Base-by-base conservation (phyloP, 305 asterid genomes). In the Coffea humblotiana region DNA sequence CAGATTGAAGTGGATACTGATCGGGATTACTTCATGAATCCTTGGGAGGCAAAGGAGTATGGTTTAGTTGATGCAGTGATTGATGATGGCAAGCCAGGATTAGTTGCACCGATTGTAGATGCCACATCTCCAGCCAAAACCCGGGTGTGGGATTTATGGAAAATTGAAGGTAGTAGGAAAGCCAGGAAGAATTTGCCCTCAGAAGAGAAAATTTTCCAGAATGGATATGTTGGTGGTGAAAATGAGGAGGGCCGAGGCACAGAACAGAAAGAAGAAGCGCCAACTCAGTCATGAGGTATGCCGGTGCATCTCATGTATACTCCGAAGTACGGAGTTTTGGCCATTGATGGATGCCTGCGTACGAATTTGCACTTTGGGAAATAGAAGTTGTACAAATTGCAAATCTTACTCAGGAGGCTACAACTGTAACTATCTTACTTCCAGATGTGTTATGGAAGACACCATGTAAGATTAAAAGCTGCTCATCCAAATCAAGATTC, bases 11-110 rank as follows among this genome's bases (percentile, higher is more conserved):
- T 81, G 48, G 99, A 95, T 54, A 93, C 97, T 0, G 97, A 91
- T 43, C 94, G 92, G 58, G 97, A 92, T 76, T 88, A 90, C 85
- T 95, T 90, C 80, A 88, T 95, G 98, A 89, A 85, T 79, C 91
- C 98, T 21, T 95, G 98, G 98, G 98, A 93, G 83, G 98, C 98
- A 19, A 91, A 88, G 84, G 98, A 91, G 77, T 95, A 95, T 69
- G 99, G 99, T 15, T 76, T 93, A 82, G 85, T 95, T 61, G 98
- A 95, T 86, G 97, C 71, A 19, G 97, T 95, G 19, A 90, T 95
- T 6, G 98, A 95, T 77, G 97, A 95, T 85, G 99, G 97, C 69
- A 93, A 95, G 84, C 95, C 97, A 7, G 97, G 99, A 79, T 81
- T 95, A 68, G 89, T 95, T 77, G 99, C 99, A 49, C 99, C 99